Base-by-base conservation (phyloP, 495 filamentous ascomycete genomes). In the Penicillium angulare region DNA sequence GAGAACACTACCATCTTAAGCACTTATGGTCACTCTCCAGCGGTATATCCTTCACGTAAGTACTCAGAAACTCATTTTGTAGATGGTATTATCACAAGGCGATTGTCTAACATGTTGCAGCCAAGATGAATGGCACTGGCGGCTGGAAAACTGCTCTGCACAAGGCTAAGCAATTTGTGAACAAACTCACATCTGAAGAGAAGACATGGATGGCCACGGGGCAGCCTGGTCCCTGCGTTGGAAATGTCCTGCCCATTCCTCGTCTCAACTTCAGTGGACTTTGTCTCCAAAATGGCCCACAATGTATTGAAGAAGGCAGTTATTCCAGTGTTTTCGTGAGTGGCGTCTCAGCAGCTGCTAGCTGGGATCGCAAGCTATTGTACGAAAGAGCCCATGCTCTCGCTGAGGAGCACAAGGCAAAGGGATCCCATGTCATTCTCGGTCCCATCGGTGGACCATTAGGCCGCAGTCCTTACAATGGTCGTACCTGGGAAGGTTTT, bases 121-220 rank as follows among this genome's bases (percentile, higher is more conserved):
- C 54, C 12, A 57, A 57, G 13, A 47, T 49, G 2, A 57, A 52
- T 17, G 75, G 79, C 7, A 78, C 80, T 8, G 79, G 76, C 31
- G 81, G 43, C 43, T 47, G 43, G 43, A 31, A 47, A 10, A 10
- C 43, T 7, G 89, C 89, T 8, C 87, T 90, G 55, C 66, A 57
- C 16, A 83, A 87, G 58, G 89, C 89, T 3, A 76, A 74, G 52
- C 68, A 65, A 0, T 90, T 90, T 52, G 88, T 92, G 16, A 33
- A 79, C 78, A 80, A 89, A 67, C 69, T 95, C 54, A 91, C 86
- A 0, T 65, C 91, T 27, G 66, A 84, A 17, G 89, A 95, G 73
- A 95, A 92, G 72, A 82, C 90, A 62, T 90, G 91, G 59, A 64
- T 95, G 49, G 91, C 87, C 2, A 92, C 89, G 0, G 89, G 89